Base-by-base conservation (phyloP, 768 basidiomycete genomes). In the Termitomyces sp. region DNA sequence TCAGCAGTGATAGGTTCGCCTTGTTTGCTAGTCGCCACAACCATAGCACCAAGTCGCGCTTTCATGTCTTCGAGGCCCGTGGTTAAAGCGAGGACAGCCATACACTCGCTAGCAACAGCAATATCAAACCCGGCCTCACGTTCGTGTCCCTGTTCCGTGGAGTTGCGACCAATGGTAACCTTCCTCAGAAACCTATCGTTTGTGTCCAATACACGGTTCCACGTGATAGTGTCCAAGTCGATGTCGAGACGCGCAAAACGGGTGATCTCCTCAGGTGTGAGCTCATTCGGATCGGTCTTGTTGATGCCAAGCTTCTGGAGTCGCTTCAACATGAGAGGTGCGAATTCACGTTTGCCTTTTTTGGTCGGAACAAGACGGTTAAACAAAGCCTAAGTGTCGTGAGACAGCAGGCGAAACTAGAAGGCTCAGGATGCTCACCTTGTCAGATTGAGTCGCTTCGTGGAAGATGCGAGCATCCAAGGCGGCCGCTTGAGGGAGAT, bases 381-480 rank as follows among this genome's bases (percentile, higher is more conserved):
- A 76, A 91, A 98, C 47, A 99, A 79, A 4, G 87, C 93, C 82
- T 85, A 59, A 35, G 11, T 28, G 46, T 14, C 35, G 17, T 57
- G 31, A 51, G 26, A 44, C 46, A 17, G 10, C 31, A 35, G n/a
- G 11, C 17, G 21, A 4, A 10, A 26, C 9, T 17, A 30, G 38
- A 17, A 42, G 40, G 21, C 3, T 11, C 31, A 19, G 10, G 33
- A 14, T 21, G 45, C 53, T 23, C 50, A 82, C 85, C 83, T 98
- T 98, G 76, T 99, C 94, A 53, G 87, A 83, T 67, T 95, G 94
- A 9, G 96, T 98, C 14, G 85, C 87, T 70, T 99, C 96, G 66
- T 99, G 96, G 83, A 98, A 96, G 73, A 97, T 95, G 51, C 96
- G 87, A 19, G 96, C 96, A 68, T 97, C 94, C 54, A 99, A 77